Evolutionary conservation across 208 protist species (phyloP).

Genomic region (Acanthamoeba sp.): DNA sequence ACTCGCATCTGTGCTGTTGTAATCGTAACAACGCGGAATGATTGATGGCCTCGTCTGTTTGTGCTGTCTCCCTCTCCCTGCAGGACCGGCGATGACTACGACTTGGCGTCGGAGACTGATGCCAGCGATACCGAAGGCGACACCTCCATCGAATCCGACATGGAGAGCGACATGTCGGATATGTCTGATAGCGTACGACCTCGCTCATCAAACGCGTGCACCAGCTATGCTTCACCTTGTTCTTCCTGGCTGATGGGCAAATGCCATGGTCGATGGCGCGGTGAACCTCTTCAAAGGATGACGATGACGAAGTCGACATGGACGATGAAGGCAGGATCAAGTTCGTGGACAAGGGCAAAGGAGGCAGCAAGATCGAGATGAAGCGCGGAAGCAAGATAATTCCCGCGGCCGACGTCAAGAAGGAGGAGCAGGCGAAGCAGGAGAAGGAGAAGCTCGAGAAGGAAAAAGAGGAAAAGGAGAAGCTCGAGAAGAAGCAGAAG

Average conservation of each 20-base stretch:
- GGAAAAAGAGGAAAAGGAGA: neutral
- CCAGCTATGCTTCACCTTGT: no score
- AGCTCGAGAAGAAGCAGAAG: neutral
- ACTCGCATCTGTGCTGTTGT: no score
- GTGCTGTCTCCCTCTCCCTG: neutral
- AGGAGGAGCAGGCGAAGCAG: neutral
- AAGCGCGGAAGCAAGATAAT: neutral
- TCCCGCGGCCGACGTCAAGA: neutral
- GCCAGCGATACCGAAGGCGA: constrained; percentile 26
- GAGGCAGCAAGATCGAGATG: constrained; percentile 51
- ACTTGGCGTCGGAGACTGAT: constrained; percentile 16
- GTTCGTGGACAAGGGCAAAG: constrained; percentile 20
- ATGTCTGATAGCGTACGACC: neutral
- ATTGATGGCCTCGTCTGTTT: neutral
- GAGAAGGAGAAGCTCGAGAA: neutral
- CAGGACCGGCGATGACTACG: constrained; percentile 53
- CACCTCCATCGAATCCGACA: constrained; percentile 51
- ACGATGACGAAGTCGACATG: constrained; percentile 48
- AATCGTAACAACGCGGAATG: neutral
- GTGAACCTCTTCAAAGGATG: no score
- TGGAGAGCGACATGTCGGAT: constrained; percentile 16
- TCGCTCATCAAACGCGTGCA: no score
- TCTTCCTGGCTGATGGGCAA: no score
- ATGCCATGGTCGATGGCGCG: no score
- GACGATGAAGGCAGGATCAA: constrained; percentile 38